These are phyloP conservation scores for Penicillium sp. DNA, from an alignment of 2,329 filamentous ascomycete genomes.

Conservation along the genomic window DNA sequence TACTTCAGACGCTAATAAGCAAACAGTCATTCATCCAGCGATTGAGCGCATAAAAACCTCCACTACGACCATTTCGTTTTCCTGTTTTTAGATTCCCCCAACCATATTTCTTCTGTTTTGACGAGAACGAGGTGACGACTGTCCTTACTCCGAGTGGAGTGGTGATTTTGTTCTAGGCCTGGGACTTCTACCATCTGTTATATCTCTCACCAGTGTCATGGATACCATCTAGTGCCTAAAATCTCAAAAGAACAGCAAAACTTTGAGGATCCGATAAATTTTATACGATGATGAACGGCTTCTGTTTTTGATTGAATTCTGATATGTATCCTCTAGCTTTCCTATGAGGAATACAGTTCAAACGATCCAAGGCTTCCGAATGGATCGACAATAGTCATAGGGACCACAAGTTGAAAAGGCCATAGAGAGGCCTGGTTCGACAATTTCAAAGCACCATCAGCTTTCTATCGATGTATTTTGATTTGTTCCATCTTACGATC, in stretches of 20 bases:
- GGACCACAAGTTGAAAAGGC: too few relatives aligned
- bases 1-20: slow-evolving; percentile 5
- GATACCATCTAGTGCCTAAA: slow-evolving; percentile 14
- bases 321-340: too few relatives aligned
- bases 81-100: slow-evolving; percentile 26
- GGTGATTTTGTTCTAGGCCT: slow-evolving; percentile 3
- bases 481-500: too few relatives aligned
- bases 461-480: too few relatives aligned
- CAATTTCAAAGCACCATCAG: too few relatives aligned
- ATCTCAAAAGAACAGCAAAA: slow-evolving; percentile 7
- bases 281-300: slow-evolving; percentile 6
- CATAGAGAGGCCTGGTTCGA: too few relatives aligned
- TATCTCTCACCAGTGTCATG: slow-evolving; percentile 9
- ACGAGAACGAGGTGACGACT: slow-evolving; percentile 18
- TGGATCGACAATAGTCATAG: too few relatives aligned
- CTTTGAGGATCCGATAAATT: slow-evolving; percentile 10
- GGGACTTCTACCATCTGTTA: slow-evolving; percentile 7
- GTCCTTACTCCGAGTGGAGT: slow-evolving; percentile 12
- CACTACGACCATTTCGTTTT: slow-evolving; percentile 15
- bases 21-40: slow-evolving; percentile 41
- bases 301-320: too few relatives aligned
- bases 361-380: too few relatives aligned
- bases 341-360: too few relatives aligned
- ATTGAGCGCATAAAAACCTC: slow-evolving; percentile 38
- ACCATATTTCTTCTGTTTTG: slow-evolving; percentile 20